Base-by-base conservation (phyloP, 2,329 filamentous ascomycete genomes). In the Drechmeria coniospora region DNA sequence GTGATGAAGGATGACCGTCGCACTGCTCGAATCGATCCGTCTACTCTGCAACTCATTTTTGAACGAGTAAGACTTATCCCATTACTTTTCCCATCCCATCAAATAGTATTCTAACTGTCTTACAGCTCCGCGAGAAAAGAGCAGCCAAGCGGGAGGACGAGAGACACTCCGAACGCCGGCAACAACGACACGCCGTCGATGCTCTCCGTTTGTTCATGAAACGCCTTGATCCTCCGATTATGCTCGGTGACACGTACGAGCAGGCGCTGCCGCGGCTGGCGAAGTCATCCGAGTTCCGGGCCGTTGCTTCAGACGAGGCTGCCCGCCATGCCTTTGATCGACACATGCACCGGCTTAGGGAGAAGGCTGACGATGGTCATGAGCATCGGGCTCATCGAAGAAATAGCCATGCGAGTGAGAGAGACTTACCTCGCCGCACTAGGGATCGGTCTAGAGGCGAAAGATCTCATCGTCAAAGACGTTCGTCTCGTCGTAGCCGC, bases 301-400 rank as follows among this genome's bases (percentile, higher is more conserved):
- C 78, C 29, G 68, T 95, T 26, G 65, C 75, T 37, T 77, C 79
- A 23, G 90, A 98, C 38, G 83, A 93, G 29, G 65, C 79, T 35
- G 79, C 86, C 32, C 74, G 76, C 36, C 67, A 69, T 39, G 87
- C 83, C 10, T 95, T 94, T 55, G 86, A 94, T 32, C 95, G 92
- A 56, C 73, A 84, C 44, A 74, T 94, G 41, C 79, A 81, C 35
- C 81, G 90, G 27, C 61, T 94, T n/a, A 81, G 77, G 48, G 87
- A 95, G 42, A 86, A 86, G 48, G 81, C 92, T 40, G 81, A 92
- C 30, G 83, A 92, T 31, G 83, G 92, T 37, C 60, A 61, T 18
- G 84, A 93, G n/a, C n/a, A n/a, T 33, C 70, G 69, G 31, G 64
- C 67, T 36, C 57, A 62, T 28, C 63, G 67, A 33, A 68, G 70